Conservation (phyloP, 768 basidiomycete species). For the Tylopilus vinaceipallidus region DNA sequence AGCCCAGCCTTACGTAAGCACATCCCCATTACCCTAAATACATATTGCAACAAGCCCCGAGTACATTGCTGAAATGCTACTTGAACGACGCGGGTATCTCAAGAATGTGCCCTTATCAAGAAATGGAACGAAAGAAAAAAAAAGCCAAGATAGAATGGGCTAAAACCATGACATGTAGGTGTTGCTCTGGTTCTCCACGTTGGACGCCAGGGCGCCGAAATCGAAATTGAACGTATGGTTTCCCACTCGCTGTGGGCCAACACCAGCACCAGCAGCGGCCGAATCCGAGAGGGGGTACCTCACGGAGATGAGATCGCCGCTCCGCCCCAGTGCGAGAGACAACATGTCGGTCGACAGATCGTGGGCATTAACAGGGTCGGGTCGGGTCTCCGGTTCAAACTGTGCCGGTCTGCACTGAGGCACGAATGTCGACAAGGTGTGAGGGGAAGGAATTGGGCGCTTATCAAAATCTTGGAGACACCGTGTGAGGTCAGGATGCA, state of each 20-base stretch:
- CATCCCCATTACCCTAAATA: conserved; percentile 4
- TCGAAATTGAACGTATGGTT: conserved; percentile 61
- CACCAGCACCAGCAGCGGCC: conserved; percentile 16
- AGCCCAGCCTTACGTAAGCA: conserved; percentile 27
- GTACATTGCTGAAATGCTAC: not conserved
- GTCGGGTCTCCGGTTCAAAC: conserved; percentile 18
- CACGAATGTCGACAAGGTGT: conserved; percentile 25
- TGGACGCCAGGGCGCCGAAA: conserved; percentile 54
- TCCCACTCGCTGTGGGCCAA: conserved; percentile 41
- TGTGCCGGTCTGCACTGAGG: conserved; percentile 15
- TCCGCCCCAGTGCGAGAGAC: conserved; percentile 28
- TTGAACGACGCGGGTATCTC: conserved; percentile 8
- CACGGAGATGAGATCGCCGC: conserved; percentile 25
- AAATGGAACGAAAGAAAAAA: conserved; percentile 2
- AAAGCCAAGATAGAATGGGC: conserved; percentile 15
- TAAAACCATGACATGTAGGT: conserved; percentile 70
- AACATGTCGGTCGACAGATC: conserved; percentile 35
- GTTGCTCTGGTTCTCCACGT: conserved; percentile 54
- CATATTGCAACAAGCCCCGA: not conserved
- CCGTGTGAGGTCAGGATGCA: conserved; percentile 23
- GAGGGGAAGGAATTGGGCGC: conserved; percentile 16
- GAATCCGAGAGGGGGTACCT: conserved; percentile 19
- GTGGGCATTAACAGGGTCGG: conserved; percentile 19
- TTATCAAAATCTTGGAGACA: conserved; percentile 27
- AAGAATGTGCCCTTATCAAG: conserved; percentile 16